Percentiles rank a stretch among this genome's conserved stretches.
phyloP scores from a whole-genome alignment of 768 basidiomycete genomes.

The Boletus eberwhitei region DNA sequence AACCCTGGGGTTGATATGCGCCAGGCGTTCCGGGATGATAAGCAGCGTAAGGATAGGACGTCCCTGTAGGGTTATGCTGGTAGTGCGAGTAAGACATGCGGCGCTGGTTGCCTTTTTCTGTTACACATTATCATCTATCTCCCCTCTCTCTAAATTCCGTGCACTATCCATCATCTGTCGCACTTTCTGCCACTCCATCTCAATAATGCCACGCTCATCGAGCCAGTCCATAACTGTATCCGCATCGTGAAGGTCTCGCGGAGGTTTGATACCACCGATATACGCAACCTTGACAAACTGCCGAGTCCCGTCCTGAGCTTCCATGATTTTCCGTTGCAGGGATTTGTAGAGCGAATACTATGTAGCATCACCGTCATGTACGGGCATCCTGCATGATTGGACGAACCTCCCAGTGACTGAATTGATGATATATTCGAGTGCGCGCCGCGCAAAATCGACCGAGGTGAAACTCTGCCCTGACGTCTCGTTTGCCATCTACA shows the following conservation, averaged over 20 bases:
- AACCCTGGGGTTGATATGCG: slow-evolving; percentile 48
- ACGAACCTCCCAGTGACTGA: slow-evolving; percentile 82
- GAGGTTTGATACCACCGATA: slow-evolving; percentile 52
- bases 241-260: slow-evolving; percentile 65
- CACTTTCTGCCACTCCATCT: slow-evolving; percentile 66
- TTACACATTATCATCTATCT: slow-evolving; percentile 27
- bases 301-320: slow-evolving; percentile 42
- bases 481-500: slow-evolving; percentile 3
- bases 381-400: not conserved
- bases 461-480: slow-evolving; percentile 49
- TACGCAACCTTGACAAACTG: slow-evolving; percentile 59
- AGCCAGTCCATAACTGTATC: slow-evolving; percentile 83
- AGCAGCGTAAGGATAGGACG: slow-evolving; percentile 64
- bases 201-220: slow-evolving; percentile 63
- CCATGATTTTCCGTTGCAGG: slow-evolving; percentile 56
- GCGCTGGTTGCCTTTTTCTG: not conserved
- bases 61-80: slow-evolving; percentile 39
- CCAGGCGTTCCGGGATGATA: slow-evolving; percentile 50
- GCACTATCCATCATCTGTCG: slow-evolving; percentile 74
- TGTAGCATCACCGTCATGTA: slow-evolving; percentile 5
- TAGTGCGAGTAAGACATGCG: slow-evolving; percentile 37
- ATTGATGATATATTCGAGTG: slow-evolving; percentile 63
- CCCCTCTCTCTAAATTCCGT: slow-evolving; percentile 58
- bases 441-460: slow-evolving; percentile 80
- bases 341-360: slow-evolving; percentile 65